Evolutionary conservation across 2,329 filamentous ascomycete genomes (phyloP).

Genomic region (Aspergillus unguis): DNA sequence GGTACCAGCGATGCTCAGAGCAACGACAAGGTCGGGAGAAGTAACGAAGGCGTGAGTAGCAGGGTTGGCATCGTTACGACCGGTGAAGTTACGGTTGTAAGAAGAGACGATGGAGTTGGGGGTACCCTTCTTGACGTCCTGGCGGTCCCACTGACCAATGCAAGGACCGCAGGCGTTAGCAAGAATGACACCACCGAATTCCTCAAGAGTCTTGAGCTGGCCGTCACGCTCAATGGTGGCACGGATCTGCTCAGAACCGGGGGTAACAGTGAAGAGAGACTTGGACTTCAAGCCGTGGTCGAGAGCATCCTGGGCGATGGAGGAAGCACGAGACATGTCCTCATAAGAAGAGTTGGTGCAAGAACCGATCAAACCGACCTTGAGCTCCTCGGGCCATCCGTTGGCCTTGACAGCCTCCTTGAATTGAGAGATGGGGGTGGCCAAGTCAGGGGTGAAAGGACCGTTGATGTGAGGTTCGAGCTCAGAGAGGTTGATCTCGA

Average conservation of each 20-base stretch:
- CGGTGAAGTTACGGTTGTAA: slow-evolving; percentile 99
- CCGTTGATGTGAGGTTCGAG: slow-evolving; percentile 99
- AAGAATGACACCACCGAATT: slow-evolving; percentile 90
- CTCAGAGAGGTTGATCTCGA: slow-evolving; percentile 92
- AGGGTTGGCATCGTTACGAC: slow-evolving; percentile 93
- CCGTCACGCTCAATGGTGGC: slow-evolving; percentile 89
- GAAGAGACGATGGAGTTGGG: slow-evolving; percentile 97
- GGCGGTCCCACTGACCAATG: slow-evolving; percentile 93
- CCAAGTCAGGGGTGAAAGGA: slow-evolving; percentile 96
- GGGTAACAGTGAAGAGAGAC: slow-evolving; percentile 88
- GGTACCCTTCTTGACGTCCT: slow-evolving; percentile 89
- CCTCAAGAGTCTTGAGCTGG: slow-evolving; percentile 89
- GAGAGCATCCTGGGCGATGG: slow-evolving; percentile 86
- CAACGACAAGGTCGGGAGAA: slow-evolving; percentile 84
- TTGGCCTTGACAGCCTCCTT: slow-evolving; percentile 90
- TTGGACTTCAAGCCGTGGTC: slow-evolving; percentile 92
- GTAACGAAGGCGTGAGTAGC: slow-evolving; percentile 92
- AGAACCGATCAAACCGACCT: slow-evolving; percentile 94
- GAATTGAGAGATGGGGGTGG: slow-evolving; percentile 96
- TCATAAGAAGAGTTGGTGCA: slow-evolving; percentile 91
- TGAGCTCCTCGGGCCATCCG: slow-evolving; percentile 93
- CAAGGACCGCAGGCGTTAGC: slow-evolving; percentile 93
- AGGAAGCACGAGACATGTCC: slow-evolving; percentile 92
- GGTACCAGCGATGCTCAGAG: slow-evolving; percentile 76
- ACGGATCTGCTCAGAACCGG: slow-evolving; percentile 94